These are phyloP conservation scores for Silene coronaria DNA, from an alignment of 179 eudicot species.

Conservation along the genomic window DNA sequence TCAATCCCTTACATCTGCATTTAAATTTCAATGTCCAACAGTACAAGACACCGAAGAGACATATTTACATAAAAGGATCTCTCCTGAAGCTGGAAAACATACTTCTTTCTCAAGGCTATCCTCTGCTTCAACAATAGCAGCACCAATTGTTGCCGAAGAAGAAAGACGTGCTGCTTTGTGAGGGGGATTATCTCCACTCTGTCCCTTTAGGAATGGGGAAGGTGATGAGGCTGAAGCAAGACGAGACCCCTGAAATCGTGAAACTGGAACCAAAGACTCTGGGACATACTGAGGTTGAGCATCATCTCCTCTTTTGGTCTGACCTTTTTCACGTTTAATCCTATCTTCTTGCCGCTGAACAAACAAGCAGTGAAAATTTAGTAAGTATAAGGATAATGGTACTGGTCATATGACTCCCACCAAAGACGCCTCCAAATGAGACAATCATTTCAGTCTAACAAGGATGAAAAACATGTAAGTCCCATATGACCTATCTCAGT, in stretches of 20 bases:
- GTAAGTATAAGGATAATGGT: not conserved
- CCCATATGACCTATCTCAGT: constrained; percentile 6
- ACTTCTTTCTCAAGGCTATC: constrained; percentile 62
- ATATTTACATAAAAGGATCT: constrained; percentile 17
- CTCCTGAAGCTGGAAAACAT: constrained; percentile 36
- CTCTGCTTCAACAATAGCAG: constrained; percentile 92
- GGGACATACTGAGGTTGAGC: constrained; percentile 57
- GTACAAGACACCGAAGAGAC: constrained; percentile 1
- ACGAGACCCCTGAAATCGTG: constrained; percentile 84
- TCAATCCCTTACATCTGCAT: not conserved
- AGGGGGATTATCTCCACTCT: constrained; percentile 25
- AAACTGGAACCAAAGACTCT: constrained; percentile 72
- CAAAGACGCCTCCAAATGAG: not conserved
- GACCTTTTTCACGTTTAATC: constrained; percentile 67
- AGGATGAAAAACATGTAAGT: not conserved
- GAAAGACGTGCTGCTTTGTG: constrained; percentile 56
- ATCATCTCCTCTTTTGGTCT: constrained; percentile 80
- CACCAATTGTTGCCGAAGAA: constrained; percentile 68
- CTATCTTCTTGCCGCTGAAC: constrained; percentile 75
- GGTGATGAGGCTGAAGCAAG: constrained; percentile 85
- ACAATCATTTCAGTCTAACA: not conserved
- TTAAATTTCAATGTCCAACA: not conserved
- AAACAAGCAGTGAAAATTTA: constrained; percentile 12
- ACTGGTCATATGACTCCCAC: not conserved
- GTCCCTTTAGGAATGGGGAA: constrained; percentile 60